Evolutionary conservation across 495 filamentous ascomycete species (phyloP).

Genomic region (Penicillium desertorum): DNA sequence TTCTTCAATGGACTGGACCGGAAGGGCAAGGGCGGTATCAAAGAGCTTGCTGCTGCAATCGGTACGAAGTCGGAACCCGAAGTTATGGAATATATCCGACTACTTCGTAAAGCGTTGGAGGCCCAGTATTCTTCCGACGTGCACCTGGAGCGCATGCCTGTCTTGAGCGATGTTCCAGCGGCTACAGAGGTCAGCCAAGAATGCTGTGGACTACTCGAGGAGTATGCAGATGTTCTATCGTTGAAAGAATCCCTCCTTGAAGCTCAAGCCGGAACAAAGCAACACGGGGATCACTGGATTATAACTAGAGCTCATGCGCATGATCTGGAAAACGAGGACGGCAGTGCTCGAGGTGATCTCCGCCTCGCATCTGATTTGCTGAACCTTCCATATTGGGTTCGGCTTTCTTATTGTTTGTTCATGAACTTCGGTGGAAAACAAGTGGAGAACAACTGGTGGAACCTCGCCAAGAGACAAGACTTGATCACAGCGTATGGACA

Average conservation of each 20-base stretch:
- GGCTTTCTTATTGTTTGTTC: conserved; percentile 64
- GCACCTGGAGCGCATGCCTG: conserved; percentile 21
- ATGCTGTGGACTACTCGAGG: conserved; percentile 64
- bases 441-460: conserved; percentile 65
- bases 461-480: conserved; percentile 35
- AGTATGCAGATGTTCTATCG: conserved; percentile 60
- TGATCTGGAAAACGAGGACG: conserved; percentile 18
- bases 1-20: conserved; percentile 66
- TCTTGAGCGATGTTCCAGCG: conserved; percentile 57
- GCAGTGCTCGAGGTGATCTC: conserved; percentile 31
- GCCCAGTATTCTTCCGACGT: conserved; percentile 33
- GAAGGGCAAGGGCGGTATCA: conserved; percentile 59
- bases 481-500: conserved; percentile 31
- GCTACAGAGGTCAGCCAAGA: conserved; percentile 70
- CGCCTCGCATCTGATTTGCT: conserved; percentile 59
- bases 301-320: conserved; percentile 42
- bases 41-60: conserved; percentile 61
- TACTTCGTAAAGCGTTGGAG: conserved; percentile 54
- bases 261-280: conserved; percentile 50
- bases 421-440: conserved; percentile 66
- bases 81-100: conserved; percentile 62
- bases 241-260: conserved; percentile 58
- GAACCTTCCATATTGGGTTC: conserved; percentile 57
- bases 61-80: conserved; percentile 73
- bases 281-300: conserved; percentile 57